Evolutionary conservation across 106 monocot genomes (phyloP).

Genomic region (Acanthochlamys bracteata): DNA sequence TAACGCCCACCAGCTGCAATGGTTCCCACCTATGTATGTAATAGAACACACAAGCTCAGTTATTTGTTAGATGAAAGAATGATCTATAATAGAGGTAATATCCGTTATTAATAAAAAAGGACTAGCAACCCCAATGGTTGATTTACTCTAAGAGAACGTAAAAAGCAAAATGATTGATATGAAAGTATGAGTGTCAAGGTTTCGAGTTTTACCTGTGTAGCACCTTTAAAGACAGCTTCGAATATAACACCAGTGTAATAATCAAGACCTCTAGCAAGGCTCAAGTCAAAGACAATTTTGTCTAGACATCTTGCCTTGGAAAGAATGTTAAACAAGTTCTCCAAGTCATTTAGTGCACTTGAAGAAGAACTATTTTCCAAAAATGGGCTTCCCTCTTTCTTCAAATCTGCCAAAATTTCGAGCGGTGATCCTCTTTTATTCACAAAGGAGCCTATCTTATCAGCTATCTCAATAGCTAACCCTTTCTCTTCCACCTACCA

Average conservation of each 20-base stretch:
- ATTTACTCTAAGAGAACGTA: background rate
- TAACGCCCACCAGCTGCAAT: constrained; percentile 98
- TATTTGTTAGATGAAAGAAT: no score
- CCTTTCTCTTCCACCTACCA: constrained; percentile 97
- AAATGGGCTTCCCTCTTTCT: constrained; percentile 51
- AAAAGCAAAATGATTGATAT: background rate
- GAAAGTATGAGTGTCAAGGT: background rate
- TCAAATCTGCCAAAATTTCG: constrained; percentile 64
- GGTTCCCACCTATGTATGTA: constrained; percentile 67
- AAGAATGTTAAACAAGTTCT: constrained; percentile 73
- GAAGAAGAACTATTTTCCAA: constrained; percentile 48
- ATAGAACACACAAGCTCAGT: no score
- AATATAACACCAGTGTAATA: constrained; percentile 98
- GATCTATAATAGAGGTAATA: no score
- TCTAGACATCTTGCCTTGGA: constrained; percentile 56
- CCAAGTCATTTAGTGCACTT: constrained; percentile 66
- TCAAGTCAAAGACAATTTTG: constrained; percentile 90
- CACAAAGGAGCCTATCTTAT: constrained; percentile 76
- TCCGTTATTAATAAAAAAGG: no score
- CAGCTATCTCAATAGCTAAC: constrained; percentile 59
- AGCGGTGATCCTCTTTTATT: constrained; percentile 75
- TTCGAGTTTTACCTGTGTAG: constrained; percentile 58
- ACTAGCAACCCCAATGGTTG: background rate
- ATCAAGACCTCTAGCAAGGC: constrained; percentile 97
- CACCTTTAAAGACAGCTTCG: constrained; percentile 87